Conservation (phyloP, 768 basidiomycete species). For the Pulveroboletus sp. region DNA sequence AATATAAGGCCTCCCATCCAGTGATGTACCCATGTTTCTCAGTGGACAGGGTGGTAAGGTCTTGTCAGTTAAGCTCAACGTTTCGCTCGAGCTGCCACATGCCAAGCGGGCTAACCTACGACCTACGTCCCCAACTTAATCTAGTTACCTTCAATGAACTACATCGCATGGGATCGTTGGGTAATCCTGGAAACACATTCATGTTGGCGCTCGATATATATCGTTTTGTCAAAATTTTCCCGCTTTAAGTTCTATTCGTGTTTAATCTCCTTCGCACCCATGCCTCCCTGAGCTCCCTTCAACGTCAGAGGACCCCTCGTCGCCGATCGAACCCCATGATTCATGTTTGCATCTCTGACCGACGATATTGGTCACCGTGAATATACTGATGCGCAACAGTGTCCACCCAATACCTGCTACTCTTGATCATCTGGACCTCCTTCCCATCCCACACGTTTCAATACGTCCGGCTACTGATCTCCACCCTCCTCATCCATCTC, state of each 20-base stretch:
- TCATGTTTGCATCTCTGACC: not conserved
- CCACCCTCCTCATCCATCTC: not conserved
- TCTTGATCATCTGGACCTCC: not conserved
- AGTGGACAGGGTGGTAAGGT: not conserved
- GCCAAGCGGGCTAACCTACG: not conserved
- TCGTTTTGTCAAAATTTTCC: slow-evolving; percentile 10
- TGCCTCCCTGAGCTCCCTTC: not conserved
- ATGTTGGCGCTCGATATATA: slow-evolving; percentile 2
- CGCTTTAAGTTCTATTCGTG: slow-evolving; percentile 8
- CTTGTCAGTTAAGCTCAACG: slow-evolving; percentile 9
- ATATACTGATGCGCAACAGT: not conserved
- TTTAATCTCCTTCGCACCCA: not conserved
- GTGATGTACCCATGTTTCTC: not conserved
- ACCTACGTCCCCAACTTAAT: slow-evolving; percentile 9
- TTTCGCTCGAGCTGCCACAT: slow-evolving; percentile 2
- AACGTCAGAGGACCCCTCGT: not conserved
- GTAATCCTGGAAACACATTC: slow-evolving; percentile 13
- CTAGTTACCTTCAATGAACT: not conserved
- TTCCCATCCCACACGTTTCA: not conserved
- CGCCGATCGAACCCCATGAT: not conserved
- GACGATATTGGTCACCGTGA: not conserved
- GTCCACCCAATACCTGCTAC: too few species aligned
- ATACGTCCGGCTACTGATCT: not conserved
- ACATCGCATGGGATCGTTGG: slow-evolving; percentile 4
- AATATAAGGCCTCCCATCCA: not conserved